These are phyloP conservation scores for Ceratocystis harringtonii DNA, from an alignment of 2,329 filamentous ascomycete genomes.

Conservation along the genomic window DNA sequence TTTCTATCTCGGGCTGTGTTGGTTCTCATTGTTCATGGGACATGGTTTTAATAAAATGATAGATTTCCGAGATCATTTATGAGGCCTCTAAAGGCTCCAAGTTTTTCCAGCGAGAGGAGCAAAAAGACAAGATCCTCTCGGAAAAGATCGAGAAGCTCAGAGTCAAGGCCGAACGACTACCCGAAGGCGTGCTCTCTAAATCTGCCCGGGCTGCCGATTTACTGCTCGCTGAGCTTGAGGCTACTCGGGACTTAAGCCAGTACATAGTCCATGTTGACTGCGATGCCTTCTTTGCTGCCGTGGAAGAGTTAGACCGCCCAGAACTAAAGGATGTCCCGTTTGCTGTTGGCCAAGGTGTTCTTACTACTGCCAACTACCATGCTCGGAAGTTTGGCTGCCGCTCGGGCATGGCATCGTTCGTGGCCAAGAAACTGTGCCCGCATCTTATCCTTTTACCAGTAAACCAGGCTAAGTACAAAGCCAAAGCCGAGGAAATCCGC, in stretches of 20 bases:
- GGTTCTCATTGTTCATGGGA: not conserved
- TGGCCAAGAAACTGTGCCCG: constrained; percentile 87
- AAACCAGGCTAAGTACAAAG: constrained; percentile 80
- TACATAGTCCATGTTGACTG: constrained; percentile 85
- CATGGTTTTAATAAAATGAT: not conserved
- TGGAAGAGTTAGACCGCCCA: constrained; percentile 71
- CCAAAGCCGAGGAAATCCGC: constrained; percentile 79
- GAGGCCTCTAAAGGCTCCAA: constrained; percentile 93
- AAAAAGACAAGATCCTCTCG: constrained; percentile 65
- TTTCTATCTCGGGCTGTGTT: no score
- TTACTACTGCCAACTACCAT: constrained; percentile 67
- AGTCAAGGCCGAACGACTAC: constrained; percentile 57
- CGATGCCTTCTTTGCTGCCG: constrained; percentile 93
- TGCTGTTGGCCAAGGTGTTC: constrained; percentile 60
- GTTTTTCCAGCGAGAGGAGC: constrained; percentile 85
- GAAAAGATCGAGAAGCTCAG: constrained; percentile 72
- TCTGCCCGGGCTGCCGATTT: constrained; percentile 68
- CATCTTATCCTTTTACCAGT: constrained; percentile 66
- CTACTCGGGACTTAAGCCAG: constrained; percentile 66
- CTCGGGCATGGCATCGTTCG: constrained; percentile 91
- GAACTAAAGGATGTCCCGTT: constrained; percentile 79
- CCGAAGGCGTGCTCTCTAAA: constrained; percentile 56
- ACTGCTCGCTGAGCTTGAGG: constrained; percentile 64
- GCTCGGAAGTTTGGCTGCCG: constrained; percentile 81
- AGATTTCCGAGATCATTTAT: constrained; percentile 93